These are phyloP conservation scores for Clitopilus passeckerianus DNA, from an alignment of 768 basidiomycete genomes.

Conservation along the genomic window DNA sequence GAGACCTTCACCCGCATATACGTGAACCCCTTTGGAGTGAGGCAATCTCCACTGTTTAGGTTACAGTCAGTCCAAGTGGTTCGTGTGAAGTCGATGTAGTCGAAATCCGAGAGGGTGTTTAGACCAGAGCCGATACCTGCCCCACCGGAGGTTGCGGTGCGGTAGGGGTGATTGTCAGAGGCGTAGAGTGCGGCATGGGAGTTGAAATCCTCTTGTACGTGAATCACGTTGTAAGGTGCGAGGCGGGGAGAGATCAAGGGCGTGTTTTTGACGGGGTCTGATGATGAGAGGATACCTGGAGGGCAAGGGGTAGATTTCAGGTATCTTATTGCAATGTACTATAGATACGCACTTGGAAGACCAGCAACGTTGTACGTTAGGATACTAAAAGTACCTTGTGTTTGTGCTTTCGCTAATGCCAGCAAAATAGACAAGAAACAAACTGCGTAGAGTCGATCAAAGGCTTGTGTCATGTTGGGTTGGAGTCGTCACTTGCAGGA, in stretches of 20 bases:
- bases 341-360: too few relatives aligned
- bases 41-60: conserved; percentile 26
- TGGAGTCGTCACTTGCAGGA: background rate
- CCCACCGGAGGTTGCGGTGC: too few relatives aligned
- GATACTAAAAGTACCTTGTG: too few relatives aligned
- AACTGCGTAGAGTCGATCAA: too few relatives aligned
- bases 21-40: conserved; percentile 35
- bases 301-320: too few relatives aligned
- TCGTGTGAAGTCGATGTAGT: conserved; percentile 13
- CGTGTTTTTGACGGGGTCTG: conserved; percentile 21
- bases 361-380: too few relatives aligned
- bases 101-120: too few relatives aligned
- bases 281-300: conserved; percentile 13
- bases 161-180: too few relatives aligned
- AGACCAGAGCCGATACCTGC: too few relatives aligned
- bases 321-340: too few relatives aligned
- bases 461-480: background rate
- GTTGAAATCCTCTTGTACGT: conserved; percentile 35
- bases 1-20: conserved; percentile 25
- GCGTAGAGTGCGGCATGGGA: conserved; percentile 17
- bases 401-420: too few relatives aligned
- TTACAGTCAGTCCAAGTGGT: conserved; percentile 23
- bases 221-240: conserved; percentile 5
- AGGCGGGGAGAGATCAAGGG: conserved; percentile 26
- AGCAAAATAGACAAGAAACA: too few relatives aligned